Conservation (phyloP, 768 basidiomycete genomes). For the Lepiota subincarnata region DNA sequence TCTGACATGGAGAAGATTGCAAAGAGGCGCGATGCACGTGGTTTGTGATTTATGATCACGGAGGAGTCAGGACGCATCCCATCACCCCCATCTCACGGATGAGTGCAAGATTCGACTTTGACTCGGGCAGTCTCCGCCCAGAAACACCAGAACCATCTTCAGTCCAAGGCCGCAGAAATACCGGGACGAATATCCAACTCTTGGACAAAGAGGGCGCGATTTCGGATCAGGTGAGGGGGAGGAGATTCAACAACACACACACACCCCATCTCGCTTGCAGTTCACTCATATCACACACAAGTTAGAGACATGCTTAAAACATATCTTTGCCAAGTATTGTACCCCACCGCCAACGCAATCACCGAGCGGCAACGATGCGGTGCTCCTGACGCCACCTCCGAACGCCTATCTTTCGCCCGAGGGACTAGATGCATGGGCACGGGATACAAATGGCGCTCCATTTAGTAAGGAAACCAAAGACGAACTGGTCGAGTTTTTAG, state of each 20-base stretch:
- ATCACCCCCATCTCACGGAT: constrained; percentile 4
- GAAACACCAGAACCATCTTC: constrained; percentile 63
- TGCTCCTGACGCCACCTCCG: constrained; percentile 43
- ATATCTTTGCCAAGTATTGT: constrained; percentile 80
- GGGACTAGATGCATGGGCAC: constrained; percentile 72
- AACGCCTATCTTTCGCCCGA: constrained; percentile 55
- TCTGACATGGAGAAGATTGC: constrained; percentile 37
- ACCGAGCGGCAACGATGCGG: constrained; percentile 5
- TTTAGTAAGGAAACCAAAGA: constrained; percentile 75
- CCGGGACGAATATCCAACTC: constrained; percentile 40
- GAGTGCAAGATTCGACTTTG: constrained; percentile 20
- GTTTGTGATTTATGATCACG: not conserved
- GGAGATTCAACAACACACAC: no score
- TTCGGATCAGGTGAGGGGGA: constrained; percentile 48
- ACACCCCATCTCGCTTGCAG: no score
- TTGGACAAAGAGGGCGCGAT: constrained; percentile 70
- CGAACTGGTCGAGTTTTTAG: constrained; percentile 72
- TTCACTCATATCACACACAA: constrained; percentile 19
- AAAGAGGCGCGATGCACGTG: constrained; percentile 13
- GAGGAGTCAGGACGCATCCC: no score
- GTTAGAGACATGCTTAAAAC: constrained; percentile 67
- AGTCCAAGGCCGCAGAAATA: constrained; percentile 54
- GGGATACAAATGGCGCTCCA: constrained; percentile 79
- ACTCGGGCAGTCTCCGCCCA: constrained; percentile 46
- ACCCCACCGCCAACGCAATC: constrained; percentile 31